Percentiles rank a stretch among this genome's conserved stretches.
phyloP scores from a whole-genome alignment of 306 rosid species.

The Cicer bijugum region DNA sequence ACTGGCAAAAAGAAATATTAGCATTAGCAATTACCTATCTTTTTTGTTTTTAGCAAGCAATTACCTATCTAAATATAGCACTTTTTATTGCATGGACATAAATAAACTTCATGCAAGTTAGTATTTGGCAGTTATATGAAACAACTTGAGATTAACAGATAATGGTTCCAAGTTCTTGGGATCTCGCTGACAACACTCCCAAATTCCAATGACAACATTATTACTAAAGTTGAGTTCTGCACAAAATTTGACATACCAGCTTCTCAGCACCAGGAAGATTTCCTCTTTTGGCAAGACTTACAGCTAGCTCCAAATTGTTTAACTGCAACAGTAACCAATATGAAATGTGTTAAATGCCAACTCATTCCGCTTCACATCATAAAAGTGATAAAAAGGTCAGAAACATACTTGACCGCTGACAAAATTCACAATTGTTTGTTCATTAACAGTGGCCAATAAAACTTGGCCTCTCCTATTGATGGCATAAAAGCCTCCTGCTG shows the following conservation, averaged over 20 bases:
- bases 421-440: slow-evolving; percentile 90
- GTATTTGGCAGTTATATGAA: slow-evolving; percentile 5
- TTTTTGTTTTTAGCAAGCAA: not conserved
- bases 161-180: slow-evolving; percentile 7
- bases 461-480: slow-evolving; percentile 97
- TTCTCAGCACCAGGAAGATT: slow-evolving; percentile 99
- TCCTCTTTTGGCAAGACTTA: slow-evolving; percentile 98
- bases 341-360: slow-evolving; percentile 19
- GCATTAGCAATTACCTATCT: slow-evolving; percentile 5
- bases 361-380: slow-evolving; percentile 32
- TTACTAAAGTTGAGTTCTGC: slow-evolving; percentile 16
- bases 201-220: slow-evolving; percentile 22
- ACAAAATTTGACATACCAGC: slow-evolving; percentile 61
- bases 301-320: slow-evolving; percentile 98
- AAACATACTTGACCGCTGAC: slow-evolving; percentile 92
- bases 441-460: slow-evolving; percentile 97
- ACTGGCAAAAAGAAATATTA: not conserved
- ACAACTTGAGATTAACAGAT: slow-evolving; percentile 22
- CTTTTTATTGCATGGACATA: slow-evolving; percentile 7
- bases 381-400: slow-evolving; percentile 29
- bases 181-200: not conserved
- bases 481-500: slow-evolving; percentile 95
- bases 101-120: slow-evolving; percentile 34
- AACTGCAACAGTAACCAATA: slow-evolving; percentile 57
- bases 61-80: slow-evolving; percentile 13